Percentiles rank a stretch among this genome's conserved stretches.
phyloP scores from a whole-genome alignment of 306 rosid genomes.

The Cicer cuneatum region DNA sequence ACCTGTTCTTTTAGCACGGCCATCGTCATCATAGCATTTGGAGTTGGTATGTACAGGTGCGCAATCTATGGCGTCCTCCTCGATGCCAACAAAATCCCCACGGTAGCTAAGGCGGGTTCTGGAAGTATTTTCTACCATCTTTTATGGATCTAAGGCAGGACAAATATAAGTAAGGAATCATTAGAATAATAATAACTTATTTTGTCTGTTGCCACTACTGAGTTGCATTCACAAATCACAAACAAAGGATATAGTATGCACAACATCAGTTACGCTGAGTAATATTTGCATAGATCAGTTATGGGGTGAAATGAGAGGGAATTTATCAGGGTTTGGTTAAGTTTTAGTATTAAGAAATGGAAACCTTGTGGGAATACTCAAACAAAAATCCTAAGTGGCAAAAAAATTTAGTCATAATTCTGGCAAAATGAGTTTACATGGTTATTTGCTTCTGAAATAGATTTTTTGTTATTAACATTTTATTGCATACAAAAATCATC shows the following conservation, averaged over 20 bases:
- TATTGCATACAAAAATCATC: neutral
- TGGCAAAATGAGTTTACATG: slow-evolving; percentile 2
- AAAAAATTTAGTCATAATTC: neutral
- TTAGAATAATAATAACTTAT: neutral
- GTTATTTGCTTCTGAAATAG: slow-evolving; percentile 22
- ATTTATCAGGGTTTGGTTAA: slow-evolving; percentile 13
- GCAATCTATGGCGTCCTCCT: slow-evolving; percentile 36
- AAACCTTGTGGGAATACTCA: slow-evolving; percentile 21
- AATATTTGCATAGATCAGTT: neutral
- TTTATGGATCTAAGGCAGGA: slow-evolving; percentile 18
- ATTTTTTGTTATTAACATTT: neutral
- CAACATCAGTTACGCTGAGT: slow-evolving; percentile 10
- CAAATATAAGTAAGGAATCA: slow-evolving; percentile 9
- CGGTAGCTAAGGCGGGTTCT: slow-evolving; percentile 40
- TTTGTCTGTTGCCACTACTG: neutral
- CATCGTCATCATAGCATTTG: slow-evolving; percentile 53
- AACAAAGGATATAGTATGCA: slow-evolving; percentile 23
- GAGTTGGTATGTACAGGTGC: slow-evolving; percentile 16
- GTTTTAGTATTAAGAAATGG: slow-evolving; percentile 17
- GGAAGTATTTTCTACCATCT: slow-evolving; percentile 52
- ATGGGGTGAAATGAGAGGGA: slow-evolving; percentile 2
- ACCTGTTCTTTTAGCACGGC: slow-evolving; percentile 61
- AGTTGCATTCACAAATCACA: slow-evolving; percentile 20
- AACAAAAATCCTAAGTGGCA: neutral
- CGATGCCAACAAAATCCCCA: slow-evolving; percentile 41